Evolutionary conservation across 2,329 filamentous ascomycete species (phyloP), one percentile per base, ranked within the genome.

Genomic region (Pseudogymnoascus sp.): DNA sequence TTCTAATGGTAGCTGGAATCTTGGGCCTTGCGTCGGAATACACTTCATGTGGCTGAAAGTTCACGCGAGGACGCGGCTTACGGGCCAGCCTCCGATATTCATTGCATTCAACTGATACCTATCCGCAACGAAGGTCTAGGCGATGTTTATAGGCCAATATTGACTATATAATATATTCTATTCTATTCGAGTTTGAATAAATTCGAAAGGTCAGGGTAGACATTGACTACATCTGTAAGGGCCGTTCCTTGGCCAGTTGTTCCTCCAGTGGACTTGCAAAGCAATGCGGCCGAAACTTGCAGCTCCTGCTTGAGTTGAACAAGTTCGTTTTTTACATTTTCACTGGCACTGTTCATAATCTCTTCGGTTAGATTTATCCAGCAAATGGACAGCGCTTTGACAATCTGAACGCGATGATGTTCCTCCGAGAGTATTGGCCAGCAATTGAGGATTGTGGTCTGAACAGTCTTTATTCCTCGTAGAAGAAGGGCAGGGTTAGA

Each of bases 401-500:
- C 73, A 5, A 93, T 76, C 65, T 89, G 85, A 3, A 82, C 84
- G 28, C 84, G 78, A 77, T 90, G 87, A 31, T 77, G 76, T 61
- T 78, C 72, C 4, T 72, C 69, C 8, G 71, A 75, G 4, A 96
- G 77, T 4, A 91, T 80, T 10, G 90, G 88, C 86, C 91, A 92
- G 65, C 84, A 85, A 65, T 82, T 86, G 11, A 81, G 68, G 10
- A 96, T 76, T 13, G 88, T 76, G 0, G 78, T 76, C 62, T 85
- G 81, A 21, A 91, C 70, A 0, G 85, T 80, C 16, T 78, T 73
- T 16, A 68, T 43, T 2, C 65, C 81, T 0, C 82, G 78, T 0
- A 80, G 62, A 1, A 92, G 75, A 1, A 87, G 77, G 0, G 79
- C 76, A 1, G 82, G 78, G 66, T 83, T 79, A 1, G 81, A 79